Base-by-base conservation (phyloP, 1,139 yeast species). In the Debaryomyces fabryi region DNA sequence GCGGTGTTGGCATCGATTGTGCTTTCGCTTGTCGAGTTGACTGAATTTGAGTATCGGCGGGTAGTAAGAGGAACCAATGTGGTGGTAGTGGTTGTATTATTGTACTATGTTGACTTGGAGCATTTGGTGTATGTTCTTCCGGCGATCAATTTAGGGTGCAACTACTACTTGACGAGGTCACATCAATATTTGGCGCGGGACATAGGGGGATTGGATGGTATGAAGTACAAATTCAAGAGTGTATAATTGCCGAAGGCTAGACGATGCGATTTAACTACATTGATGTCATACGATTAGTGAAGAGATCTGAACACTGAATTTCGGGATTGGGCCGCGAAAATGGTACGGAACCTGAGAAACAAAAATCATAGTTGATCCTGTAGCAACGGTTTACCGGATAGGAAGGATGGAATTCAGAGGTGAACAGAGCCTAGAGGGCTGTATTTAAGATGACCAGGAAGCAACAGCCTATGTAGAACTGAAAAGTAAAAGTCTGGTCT, bases 141-240 rank as follows among this genome's bases (percentile, higher is more conserved):
- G n/a, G 43, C 57, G 5, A 52, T 60, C 25, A 58, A 59, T 45
- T 52, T 53, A 34, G 39, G 42, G 0, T 48, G 52, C 20, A 53
- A 59, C 16, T 50, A 38, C 33, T 42, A 54, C 24, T 51, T 63
- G 41, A 53, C 45, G 12, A 39, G 47, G 21, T 52, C 57, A 52
- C 58, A 55, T 49, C 38, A 44, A 33, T 50, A 41, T 12, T 52
- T 53, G 21, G 49, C 39, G 10, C 29, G 36, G 10, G 55, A 54
- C 40, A 57, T 65, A 9, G 41, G 49, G 15, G 42, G 46, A 16
- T 55, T 65, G 42, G 44, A 43, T 10, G 39, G 42, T 6, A 52
- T 57, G 47, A 59, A 50, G 46, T 65, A 65, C 44, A 65, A 65
- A 49, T 64, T 58, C 48, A 65, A 65, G 46, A 54, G 54, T 49